A percentile compares a stretch with the other conserved stretches of the same genome.
phyloP scores from a whole-genome alignment of 129 eudicot genomes.

The Kitagawia praeruptora region DNA sequence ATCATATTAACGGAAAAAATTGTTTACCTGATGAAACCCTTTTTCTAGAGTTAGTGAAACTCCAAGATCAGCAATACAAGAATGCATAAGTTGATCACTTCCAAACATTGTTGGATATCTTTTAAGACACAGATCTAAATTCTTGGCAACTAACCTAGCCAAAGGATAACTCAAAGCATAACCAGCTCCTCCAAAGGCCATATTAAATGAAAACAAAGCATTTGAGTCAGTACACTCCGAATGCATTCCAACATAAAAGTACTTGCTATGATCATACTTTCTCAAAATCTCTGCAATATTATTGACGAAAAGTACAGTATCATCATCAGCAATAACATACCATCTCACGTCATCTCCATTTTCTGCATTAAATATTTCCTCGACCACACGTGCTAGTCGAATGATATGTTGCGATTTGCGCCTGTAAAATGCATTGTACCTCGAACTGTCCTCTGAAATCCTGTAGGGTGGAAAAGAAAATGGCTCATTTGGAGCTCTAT shows the following conservation, averaged over 20 bases:
- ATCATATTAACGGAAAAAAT: neutral
- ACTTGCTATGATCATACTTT: slow-evolving; percentile 26
- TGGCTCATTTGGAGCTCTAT: slow-evolving; percentile 12
- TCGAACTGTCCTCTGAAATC: slow-evolving; percentile 15
- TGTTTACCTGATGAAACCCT: slow-evolving; percentile 47
- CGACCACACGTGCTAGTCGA: slow-evolving; percentile 17
- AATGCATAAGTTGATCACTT: slow-evolving; percentile 29
- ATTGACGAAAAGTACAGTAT: slow-evolving; percentile 10
- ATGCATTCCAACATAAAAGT: slow-evolving; percentile 22
- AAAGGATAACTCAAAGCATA: slow-evolving; percentile 38
- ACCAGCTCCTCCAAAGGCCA: slow-evolving; percentile 50
- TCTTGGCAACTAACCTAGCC: slow-evolving; percentile 26
- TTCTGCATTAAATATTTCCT: slow-evolving; percentile 18
- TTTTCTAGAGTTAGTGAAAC: slow-evolving; percentile 35
- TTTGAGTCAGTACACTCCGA: slow-evolving; percentile 21
- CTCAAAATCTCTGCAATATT: slow-evolving; percentile 18
- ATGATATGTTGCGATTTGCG: neutral
- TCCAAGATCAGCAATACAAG: slow-evolving; percentile 48
- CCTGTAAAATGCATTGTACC: neutral
- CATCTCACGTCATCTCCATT: slow-evolving; percentile 15
- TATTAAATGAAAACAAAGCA: slow-evolving; percentile 15
- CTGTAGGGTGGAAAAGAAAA: slow-evolving; percentile 21
- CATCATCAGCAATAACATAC: slow-evolving; percentile 18
- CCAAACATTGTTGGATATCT: slow-evolving; percentile 31
- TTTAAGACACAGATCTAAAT: slow-evolving; percentile 21